phyloP scores from a whole-genome alignment of 306 rosid species.

The Styphnolobium japonicum region DNA sequence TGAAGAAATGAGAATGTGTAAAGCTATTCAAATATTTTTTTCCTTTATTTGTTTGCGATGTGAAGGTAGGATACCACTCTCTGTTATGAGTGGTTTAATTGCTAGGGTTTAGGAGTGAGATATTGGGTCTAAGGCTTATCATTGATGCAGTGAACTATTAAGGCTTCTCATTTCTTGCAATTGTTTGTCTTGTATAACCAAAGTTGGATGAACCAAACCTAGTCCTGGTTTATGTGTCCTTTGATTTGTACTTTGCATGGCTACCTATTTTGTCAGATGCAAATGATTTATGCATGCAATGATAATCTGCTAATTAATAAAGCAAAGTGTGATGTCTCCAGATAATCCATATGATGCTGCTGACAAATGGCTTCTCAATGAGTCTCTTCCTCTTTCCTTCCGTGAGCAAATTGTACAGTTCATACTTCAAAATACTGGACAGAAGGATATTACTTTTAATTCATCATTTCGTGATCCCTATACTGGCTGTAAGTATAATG shows the following conservation, averaged over 20 bases:
- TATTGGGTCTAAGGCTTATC: neutral
- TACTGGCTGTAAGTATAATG: conserved; percentile 75
- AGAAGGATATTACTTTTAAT: conserved; percentile 63
- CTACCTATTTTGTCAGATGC: neutral
- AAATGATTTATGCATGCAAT: neutral
- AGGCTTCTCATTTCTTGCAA: conserved; percentile 5
- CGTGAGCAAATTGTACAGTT: conserved; percentile 92
- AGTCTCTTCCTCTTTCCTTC: conserved; percentile 83
- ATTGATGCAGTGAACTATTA: neutral
- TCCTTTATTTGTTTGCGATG: neutral
- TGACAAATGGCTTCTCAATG: conserved; percentile 94
- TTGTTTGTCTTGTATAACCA: conserved; percentile 17
- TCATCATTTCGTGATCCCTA: conserved; percentile 88
- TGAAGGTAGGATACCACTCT: neutral
- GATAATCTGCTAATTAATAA: conserved; percentile 12
- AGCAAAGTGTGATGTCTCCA: conserved; percentile 35
- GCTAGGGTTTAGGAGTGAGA: neutral
- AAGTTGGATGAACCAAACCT: conserved; percentile 10
- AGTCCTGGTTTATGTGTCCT: neutral
- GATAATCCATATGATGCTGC: conserved; percentile 86
- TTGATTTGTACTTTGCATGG: neutral
- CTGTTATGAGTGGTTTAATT: conserved; percentile 9
- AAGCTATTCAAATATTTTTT: conserved; percentile 6
- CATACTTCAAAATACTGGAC: conserved; percentile 90
- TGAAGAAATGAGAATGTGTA: neutral